Base-by-base conservation (phyloP, 805 yeast genomes). In the Monosporozyma aquatica region DNA sequence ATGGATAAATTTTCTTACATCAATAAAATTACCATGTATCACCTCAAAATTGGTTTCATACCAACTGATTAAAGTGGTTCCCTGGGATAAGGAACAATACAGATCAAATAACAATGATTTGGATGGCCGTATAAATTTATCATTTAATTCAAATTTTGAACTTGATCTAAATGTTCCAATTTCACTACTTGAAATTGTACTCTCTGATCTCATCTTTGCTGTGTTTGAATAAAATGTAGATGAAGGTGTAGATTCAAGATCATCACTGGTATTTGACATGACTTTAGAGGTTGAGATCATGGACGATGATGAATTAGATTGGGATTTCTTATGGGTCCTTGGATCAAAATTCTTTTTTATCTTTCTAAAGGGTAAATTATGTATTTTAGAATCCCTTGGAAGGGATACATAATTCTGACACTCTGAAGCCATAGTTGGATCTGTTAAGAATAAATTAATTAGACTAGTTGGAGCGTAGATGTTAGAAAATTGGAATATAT, bases 381-480 rank as follows among this genome's bases (percentile, higher is more conserved):
- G 29, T 24, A 56, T 37, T 6, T 44, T 48, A 42, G 54, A 70
- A 61, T 4, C 64, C 51, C 11, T 69, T 58, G 26, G 69, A 52
- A 30, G 76, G 62, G 37, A 77, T 2, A 87, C 89, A 54, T 87
- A 92, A 1, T 80, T 76, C 56, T 85, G 95, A 58, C 97, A 90
- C 51, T 87, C 95, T 9, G 75, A 72, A 9, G 87, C 84, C 71
- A 90, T 69, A 1, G 71, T 68, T 6, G 70, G 65, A 49, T 79
- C 83, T 33, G 74, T 73, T 37, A 86, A 68, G 50, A 94, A 85
- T 26, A 68, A 61, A 0, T 83, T 77, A 20, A 92, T 75, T 35
- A 75, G 73, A 27, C 92, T 80, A 0, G 97, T 86, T 18, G 95
- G 86, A 0, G 96, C 92, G 64, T 92, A 92, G 20, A 80, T 76